phyloP scores from a whole-genome alignment of 768 basidiomycete species.

The Tulasnella sp. region DNA sequence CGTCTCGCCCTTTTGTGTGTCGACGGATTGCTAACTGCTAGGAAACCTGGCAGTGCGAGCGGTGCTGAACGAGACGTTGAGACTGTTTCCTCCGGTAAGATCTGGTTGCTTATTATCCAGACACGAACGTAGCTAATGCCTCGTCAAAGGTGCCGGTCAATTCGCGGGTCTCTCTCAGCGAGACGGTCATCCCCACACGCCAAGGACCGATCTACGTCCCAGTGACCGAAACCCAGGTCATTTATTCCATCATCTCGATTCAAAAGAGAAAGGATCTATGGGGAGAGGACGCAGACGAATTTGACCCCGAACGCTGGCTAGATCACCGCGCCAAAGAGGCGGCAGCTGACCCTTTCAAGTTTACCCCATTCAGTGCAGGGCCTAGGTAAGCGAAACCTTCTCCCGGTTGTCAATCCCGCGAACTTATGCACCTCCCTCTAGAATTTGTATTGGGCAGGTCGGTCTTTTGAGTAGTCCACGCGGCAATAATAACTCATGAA shows the following conservation, averaged over 20 bases:
- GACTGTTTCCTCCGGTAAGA: constrained; percentile 27
- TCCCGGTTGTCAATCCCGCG: background rate
- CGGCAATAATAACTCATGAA: background rate
- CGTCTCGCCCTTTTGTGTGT: background rate
- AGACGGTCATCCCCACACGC: constrained; percentile 1
- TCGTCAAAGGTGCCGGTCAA: constrained; percentile 2
- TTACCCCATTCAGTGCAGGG: constrained; percentile 15
- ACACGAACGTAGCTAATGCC: background rate
- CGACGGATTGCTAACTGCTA: too few relatives aligned
- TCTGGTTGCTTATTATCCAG: background rate
- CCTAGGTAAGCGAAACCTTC: background rate
- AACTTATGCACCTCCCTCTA: background rate
- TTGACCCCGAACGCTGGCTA: constrained; percentile 27
- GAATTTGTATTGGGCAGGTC: constrained; percentile 17
- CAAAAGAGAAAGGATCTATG: constrained; percentile 25
- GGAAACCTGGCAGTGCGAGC: constrained; percentile 22
- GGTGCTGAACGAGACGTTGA: constrained; percentile 26
- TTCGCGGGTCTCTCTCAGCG: constrained; percentile 21
- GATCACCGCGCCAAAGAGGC: background rate
- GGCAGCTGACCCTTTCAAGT: constrained; percentile 6
- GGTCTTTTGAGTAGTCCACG: background rate
- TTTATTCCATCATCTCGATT: constrained; percentile 17
- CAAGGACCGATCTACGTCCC: constrained; percentile 18
- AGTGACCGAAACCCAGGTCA: background rate
- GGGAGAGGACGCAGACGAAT: constrained; percentile 27